Percentiles rank a stretch among this genome's conserved stretches.
phyloP scores from a whole-genome alignment of 2,329 filamentous ascomycete species.

The Trichoderma polysporum region DNA sequence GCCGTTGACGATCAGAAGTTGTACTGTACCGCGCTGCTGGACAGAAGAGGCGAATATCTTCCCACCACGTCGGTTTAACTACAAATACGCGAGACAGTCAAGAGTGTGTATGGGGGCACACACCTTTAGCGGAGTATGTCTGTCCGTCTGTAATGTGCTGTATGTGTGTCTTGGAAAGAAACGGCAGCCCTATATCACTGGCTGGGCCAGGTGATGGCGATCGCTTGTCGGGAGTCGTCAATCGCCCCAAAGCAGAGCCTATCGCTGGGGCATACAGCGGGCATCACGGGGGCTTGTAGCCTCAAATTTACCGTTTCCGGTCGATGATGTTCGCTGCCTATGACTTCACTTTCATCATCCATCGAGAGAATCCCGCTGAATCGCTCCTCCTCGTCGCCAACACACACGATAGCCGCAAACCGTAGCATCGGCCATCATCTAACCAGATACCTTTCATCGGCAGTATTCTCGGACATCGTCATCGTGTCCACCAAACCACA shows the following conservation, averaged over 20 bases:
- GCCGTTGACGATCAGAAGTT: background rate
- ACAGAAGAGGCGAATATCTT: background rate
- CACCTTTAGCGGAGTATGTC: background rate
- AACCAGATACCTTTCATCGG: background rate
- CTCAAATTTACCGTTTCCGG: background rate
- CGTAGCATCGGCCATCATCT: no score
- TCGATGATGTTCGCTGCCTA: background rate
- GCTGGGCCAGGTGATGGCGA: slow-evolving; percentile 11
- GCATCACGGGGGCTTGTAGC: background rate
- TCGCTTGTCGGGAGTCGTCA: slow-evolving; percentile 2
- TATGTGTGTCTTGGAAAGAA: background rate
- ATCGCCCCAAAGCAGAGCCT: background rate
- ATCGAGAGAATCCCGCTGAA: background rate
- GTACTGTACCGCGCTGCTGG: background rate
- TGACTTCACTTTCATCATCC: slow-evolving; percentile 7
- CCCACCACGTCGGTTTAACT: slow-evolving; percentile 11
- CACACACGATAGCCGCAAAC: background rate
- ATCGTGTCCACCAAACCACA: background rate
- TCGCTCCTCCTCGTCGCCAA: background rate
- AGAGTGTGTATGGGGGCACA: background rate
- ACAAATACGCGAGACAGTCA: background rate
- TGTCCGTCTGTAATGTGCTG: background rate
- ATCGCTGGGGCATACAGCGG: background rate
- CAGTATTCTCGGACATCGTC: background rate
- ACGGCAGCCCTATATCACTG: slow-evolving; percentile 1